phyloP scores from a whole-genome alignment of 73 alveolate genomes.

The Tetrahymena malaccensis region DNA sequence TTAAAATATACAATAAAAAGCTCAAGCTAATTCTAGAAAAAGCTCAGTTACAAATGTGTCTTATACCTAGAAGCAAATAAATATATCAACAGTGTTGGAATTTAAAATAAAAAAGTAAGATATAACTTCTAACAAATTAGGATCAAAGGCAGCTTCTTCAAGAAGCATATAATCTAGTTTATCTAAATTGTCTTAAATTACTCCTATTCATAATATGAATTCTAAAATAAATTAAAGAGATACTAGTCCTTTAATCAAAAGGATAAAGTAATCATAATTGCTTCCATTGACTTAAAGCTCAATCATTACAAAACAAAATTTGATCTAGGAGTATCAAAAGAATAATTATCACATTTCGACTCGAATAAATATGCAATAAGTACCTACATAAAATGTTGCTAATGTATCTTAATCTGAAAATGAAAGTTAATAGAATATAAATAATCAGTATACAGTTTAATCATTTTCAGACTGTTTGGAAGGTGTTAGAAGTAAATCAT shows the following conservation, averaged over 20 bases:
- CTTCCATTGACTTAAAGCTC: not conserved
- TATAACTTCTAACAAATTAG: not conserved
- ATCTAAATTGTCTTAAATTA: not conserved
- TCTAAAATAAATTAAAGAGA: not conserved
- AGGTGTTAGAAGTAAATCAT: not conserved
- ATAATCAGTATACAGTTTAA: not conserved
- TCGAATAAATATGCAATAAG: not conserved
- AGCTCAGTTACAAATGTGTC: not conserved
- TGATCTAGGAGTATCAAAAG: not conserved
- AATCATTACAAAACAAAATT: not conserved
- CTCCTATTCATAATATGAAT: not conserved
- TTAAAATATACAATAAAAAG: not conserved
- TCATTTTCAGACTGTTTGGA: not conserved
- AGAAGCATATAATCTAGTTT: not conserved
- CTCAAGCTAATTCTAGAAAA: not conserved
- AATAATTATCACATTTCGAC: not conserved
- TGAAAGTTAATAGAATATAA: not conserved
- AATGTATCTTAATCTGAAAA: not conserved
- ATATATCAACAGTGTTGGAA: not conserved
- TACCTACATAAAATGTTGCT: not conserved
- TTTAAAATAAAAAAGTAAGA: not conserved
- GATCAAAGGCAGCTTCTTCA: not conserved
- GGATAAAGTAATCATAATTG: not conserved
- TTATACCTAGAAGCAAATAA: not conserved
- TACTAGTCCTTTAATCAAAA: not conserved